A percentile compares a stretch with the other conserved stretches of the same genome.
Conservation (phyloP, 1,284 basidiomycete species). For the Malassezia psittaci region DNA sequence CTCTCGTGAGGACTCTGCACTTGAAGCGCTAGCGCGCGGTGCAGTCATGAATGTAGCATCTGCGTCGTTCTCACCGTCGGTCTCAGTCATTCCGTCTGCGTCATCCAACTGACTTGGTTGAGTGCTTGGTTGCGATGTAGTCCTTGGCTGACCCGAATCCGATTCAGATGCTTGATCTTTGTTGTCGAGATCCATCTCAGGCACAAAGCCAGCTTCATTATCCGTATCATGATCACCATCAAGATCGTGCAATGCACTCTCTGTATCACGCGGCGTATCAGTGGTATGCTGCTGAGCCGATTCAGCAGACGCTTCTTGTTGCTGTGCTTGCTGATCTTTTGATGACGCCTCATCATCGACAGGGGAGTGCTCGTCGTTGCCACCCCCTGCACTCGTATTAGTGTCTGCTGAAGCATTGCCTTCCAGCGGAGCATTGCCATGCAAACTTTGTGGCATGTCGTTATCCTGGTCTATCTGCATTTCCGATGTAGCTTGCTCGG, state of each 20-base stretch:
- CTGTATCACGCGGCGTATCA: background rate
- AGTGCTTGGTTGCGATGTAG: no score
- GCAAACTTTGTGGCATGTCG: no score
- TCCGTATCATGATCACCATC: background rate
- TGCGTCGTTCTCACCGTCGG: constrained; percentile 3
- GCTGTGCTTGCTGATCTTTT: background rate
- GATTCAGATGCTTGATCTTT: no score
- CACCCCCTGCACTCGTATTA: no score
- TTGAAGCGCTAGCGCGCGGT: background rate
- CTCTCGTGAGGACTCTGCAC: background rate
- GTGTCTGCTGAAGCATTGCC: no score
- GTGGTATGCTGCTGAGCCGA: background rate
- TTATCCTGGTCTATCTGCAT: constrained; percentile 2
- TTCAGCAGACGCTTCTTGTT: background rate
- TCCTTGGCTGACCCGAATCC: no score
- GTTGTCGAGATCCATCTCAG: background rate
- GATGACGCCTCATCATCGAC: background rate
- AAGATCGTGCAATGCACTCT: background rate
- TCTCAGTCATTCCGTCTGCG: no score
- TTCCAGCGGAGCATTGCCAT: no score
- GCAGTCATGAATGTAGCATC: constrained; percentile 23
- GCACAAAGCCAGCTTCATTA: background rate
- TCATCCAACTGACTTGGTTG: no score
- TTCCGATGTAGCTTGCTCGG: background rate
- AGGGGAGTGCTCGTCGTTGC: no score